These are phyloP conservation scores for Lodderomyces metapsilosis DNA, from an alignment of 1,139 yeast species.

Conservation along the genomic window DNA sequence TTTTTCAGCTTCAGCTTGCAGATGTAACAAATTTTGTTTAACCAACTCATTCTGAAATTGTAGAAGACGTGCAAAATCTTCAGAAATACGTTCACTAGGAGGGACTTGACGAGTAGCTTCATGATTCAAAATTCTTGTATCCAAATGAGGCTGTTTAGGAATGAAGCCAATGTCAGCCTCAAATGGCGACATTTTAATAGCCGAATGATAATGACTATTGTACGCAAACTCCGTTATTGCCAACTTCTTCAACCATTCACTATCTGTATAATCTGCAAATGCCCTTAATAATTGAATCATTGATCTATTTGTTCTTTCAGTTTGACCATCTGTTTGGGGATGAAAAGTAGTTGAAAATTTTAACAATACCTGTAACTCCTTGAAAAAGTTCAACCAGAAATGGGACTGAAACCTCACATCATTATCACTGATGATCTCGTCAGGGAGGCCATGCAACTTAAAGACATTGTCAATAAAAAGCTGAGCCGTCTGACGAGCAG, in stretches of 20 bases:
- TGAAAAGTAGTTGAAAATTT: constrained; percentile 2
- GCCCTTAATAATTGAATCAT: constrained; percentile 5
- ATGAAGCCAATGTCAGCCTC: too few species aligned
- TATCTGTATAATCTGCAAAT: background rate
- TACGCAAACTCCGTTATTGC: background rate
- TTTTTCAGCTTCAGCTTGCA: background rate
- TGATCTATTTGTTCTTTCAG: constrained; percentile 6
- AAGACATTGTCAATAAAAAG: background rate
- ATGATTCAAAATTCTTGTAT: too few species aligned
- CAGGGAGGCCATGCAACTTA: too few species aligned
- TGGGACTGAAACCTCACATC: too few species aligned
- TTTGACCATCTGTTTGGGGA: constrained; percentile 10
- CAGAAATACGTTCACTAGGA: background rate
- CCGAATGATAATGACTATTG: too few species aligned
- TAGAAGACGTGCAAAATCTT: background rate
- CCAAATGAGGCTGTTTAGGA: too few species aligned
- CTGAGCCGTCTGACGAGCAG: background rate
- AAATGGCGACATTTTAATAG: too few species aligned
- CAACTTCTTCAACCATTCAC: constrained; percentile 3
- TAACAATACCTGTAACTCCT: background rate
- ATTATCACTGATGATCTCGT: too few species aligned
- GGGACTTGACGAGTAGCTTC: background rate
- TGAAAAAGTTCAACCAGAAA: background rate
- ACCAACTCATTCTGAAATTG: background rate
- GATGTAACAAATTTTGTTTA: background rate